A percentile compares a stretch with the other conserved stretches of the same genome.
Evolutionary conservation across 2,329 filamentous ascomycete species (phyloP).

Genomic region (Fusarium gaditjirri): DNA sequence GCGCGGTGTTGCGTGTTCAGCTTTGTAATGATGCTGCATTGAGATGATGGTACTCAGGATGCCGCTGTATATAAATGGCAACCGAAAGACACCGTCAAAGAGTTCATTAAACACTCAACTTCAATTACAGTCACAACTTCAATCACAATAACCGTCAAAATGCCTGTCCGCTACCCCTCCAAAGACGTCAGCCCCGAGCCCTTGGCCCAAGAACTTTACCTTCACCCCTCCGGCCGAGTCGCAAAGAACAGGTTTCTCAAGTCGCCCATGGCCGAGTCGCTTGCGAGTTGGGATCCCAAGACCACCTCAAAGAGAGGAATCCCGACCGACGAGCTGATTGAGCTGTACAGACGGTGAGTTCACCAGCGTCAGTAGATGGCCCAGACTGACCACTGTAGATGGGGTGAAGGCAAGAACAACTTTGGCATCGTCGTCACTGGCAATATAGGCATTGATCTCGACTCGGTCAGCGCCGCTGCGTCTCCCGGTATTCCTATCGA

Average conservation of each 20-base stretch:
- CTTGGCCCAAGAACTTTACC: conserved; percentile 57
- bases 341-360: conserved; percentile 68
- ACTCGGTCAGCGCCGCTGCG: conserved; percentile 64
- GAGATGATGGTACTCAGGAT: neutral
- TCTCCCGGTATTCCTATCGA: conserved; percentile 68
- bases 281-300: conserved; percentile 69
- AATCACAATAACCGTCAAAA: conserved; percentile 8
- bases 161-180: conserved; percentile 33
- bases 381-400: conserved; percentile 17
- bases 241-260: conserved; percentile 75
- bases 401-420: conserved; percentile 62
- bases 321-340: conserved; percentile 55
- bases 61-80: conserved; percentile 5
- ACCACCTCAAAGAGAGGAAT: conserved; percentile 60
- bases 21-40: neutral
- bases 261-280: conserved; percentile 72
- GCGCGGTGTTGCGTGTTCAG: neutral
- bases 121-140: neutral
- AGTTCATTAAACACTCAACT: neutral
- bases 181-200: conserved; percentile 29
- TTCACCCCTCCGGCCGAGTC: conserved; percentile 56
- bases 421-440: conserved; percentile 69
- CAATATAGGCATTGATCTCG: conserved; percentile 72
- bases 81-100: neutral
- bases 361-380: neutral